Conservation (phyloP, 352 stramenopile genomes). For the Phytophthora syringae region DNA sequence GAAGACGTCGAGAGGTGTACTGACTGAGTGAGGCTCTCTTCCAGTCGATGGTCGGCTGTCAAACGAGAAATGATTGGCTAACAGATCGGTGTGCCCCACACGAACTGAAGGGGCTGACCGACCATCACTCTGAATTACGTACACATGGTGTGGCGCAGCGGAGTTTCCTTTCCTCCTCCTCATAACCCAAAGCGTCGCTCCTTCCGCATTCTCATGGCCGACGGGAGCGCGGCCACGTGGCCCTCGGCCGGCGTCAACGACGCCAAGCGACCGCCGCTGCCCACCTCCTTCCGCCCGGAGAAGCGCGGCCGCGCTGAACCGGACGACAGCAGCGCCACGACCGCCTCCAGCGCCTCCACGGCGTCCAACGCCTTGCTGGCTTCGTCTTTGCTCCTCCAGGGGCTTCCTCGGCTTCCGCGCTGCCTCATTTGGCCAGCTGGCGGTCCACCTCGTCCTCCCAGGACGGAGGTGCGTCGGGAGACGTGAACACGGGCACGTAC, state of each 20-base stretch:
- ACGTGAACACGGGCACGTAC: slow-evolving; percentile 86
- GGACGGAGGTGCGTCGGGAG: slow-evolving; percentile 47
- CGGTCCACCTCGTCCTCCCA: slow-evolving; percentile 38
- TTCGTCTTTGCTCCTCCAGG: background rate
- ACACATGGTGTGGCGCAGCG: slow-evolving; percentile 7
- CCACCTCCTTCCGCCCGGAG: slow-evolving; percentile 49
- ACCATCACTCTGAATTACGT: slow-evolving; percentile 6
- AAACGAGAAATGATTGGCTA: slow-evolving; percentile 31
- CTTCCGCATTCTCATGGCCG: slow-evolving; percentile 21
- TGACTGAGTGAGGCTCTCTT: too few species aligned
- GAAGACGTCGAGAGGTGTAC: slow-evolving; percentile 11
- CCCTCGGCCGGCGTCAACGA: slow-evolving; percentile 41
- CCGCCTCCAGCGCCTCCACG: too few species aligned
- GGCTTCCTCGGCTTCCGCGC: slow-evolving; percentile 11
- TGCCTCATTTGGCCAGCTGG: slow-evolving; percentile 48
- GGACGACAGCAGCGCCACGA: slow-evolving; percentile 11
- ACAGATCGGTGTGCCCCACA: slow-evolving; percentile 1
- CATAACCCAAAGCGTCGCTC: slow-evolving; percentile 18
- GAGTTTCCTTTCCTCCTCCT: slow-evolving; percentile 4
- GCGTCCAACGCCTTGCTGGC: too few species aligned
- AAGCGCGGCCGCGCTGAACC: slow-evolving; percentile 47
- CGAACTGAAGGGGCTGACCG: slow-evolving; percentile 4
- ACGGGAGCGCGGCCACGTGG: slow-evolving; percentile 33
- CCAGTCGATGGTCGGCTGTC: slow-evolving; percentile 2
- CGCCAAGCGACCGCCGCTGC: slow-evolving; percentile 55